These are phyloP conservation scores for Amphichorda felina DNA, from an alignment of 2,329 filamentous ascomycete genomes.

Conservation along the genomic window DNA sequence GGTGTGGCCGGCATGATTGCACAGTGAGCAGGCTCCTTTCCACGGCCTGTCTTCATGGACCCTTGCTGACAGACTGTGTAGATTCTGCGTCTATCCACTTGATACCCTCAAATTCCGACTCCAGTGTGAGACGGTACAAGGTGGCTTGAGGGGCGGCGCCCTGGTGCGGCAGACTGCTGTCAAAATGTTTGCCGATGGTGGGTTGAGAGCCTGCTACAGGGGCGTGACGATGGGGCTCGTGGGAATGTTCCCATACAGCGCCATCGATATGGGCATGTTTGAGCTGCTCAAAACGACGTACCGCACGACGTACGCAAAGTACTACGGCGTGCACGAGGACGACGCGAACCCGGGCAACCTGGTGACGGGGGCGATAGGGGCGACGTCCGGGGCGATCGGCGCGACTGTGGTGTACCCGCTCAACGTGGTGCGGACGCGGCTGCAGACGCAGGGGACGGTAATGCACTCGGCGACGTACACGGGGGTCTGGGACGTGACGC, in stretches of 20 bases:
- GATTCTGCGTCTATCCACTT: constrained; percentile 86
- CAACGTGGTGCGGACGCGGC: constrained; percentile 80
- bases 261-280: constrained; percentile 92
- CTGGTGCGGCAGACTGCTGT: constrained; percentile 72
- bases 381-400: constrained; percentile 81
- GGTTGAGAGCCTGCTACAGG: constrained; percentile 70
- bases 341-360: constrained; percentile 74
- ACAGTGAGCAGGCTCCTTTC: constrained; percentile 67
- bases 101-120: constrained; percentile 75
- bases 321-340: constrained; percentile 64
- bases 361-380: constrained; percentile 78
- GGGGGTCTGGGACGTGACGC: constrained; percentile 80
- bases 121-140: constrained; percentile 87
- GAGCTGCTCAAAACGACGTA: constrained; percentile 78
- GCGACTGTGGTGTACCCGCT: constrained; percentile 92
- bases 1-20: constrained; percentile 89
- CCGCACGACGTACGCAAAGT: constrained; percentile 56
- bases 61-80: constrained; percentile 14
- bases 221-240: constrained; percentile 87
- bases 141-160: constrained; percentile 70
- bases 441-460: constrained; percentile 91
- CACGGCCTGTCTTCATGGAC: constrained; percentile 9
- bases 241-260: constrained; percentile 96
- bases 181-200: constrained; percentile 76
- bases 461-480: constrained; percentile 85